phyloP scores from a whole-genome alignment of 176 grass and related monocot species.

The Paspalum notatum region DNA sequence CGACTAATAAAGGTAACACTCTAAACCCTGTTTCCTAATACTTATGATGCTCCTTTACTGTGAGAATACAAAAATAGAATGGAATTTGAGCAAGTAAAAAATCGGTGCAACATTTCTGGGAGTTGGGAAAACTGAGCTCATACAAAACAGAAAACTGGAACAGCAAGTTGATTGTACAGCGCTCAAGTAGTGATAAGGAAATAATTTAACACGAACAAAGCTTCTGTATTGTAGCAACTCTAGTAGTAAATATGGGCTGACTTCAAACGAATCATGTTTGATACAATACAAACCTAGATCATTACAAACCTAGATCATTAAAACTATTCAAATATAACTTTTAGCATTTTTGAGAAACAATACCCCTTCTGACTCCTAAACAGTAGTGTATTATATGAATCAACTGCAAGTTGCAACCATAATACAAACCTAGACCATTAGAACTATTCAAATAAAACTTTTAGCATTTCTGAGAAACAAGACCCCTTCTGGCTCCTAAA shows the following conservation, averaged over 20 bases:
- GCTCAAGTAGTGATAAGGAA: background rate
- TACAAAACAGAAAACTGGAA: constrained; percentile 10
- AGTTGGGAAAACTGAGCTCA: constrained; percentile 9
- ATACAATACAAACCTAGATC: background rate
- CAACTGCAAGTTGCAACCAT: constrained; percentile 3
- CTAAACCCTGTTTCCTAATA: background rate
- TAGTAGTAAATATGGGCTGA: constrained; percentile 5
- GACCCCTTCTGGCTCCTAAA: background rate
- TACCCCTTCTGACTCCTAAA: background rate
- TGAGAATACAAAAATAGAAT: constrained; percentile 7
- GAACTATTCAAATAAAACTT: background rate
- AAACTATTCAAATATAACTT: background rate
- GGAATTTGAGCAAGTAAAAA: constrained; percentile 18
- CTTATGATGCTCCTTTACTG: background rate
- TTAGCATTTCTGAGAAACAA: background rate
- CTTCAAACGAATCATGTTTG: background rate
- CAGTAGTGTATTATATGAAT: background rate
- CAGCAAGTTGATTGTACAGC: background rate
- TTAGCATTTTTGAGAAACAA: background rate
- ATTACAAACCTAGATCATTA: constrained; percentile 9
- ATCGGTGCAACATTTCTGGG: constrained; percentile 13
- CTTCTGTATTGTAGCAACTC: background rate
- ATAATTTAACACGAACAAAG: background rate
- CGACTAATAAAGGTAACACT: constrained; percentile 5
- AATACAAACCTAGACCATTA: constrained; percentile 5